A percentile compares a stretch with the other conserved stretches of the same genome.
Evolutionary conservation across 306 rosid species (phyloP).

Genomic region (cucumber (Cucumis sativus)): Cucumber_9930_V3 NC_026656.2:3896001-3896500

Average conservation of each 20-base stretch:
- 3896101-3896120: constrained; percentile 57
- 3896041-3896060: constrained; percentile 27
- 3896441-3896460: constrained; percentile 24
- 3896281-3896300: not conserved
- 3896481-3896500: too few species aligned
- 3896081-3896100: constrained; percentile 44
- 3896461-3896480: too few species aligned
- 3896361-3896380: not conserved
- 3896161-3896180: constrained; percentile 54
- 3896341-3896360: not conserved
- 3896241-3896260: not conserved
- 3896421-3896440: not conserved
- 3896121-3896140: constrained; percentile 48
- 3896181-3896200: not conserved
- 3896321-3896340: not conserved
- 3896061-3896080: constrained; percentile 40
- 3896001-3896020: not conserved
- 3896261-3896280: not conserved
- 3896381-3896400: too few species aligned
- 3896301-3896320: not conserved
- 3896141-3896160: constrained; percentile 35
- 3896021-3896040: not conserved
- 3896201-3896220: not conserved
- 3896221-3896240: not conserved
- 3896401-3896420: not conserved